A percentile compares a stretch with the other conserved stretches of the same genome.
These are phyloP conservation scores for Cryoendolithus antarcticus DNA, from an alignment of 2,329 filamentous ascomycete species.

Conservation along the genomic window DNA sequence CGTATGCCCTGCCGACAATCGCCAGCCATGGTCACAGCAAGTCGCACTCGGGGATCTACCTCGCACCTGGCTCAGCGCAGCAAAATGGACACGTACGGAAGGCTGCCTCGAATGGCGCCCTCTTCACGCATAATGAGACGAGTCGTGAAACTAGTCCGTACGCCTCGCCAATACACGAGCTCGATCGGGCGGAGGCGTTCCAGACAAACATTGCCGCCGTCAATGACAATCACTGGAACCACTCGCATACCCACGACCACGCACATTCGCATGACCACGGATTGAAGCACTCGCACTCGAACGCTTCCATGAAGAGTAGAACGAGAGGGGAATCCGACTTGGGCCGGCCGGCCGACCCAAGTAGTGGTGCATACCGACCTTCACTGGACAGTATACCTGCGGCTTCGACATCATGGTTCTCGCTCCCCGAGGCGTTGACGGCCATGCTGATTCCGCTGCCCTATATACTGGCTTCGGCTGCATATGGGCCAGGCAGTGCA, in stretches of 20 bases:
- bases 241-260: constrained; percentile 8
- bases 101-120: constrained; percentile 12
- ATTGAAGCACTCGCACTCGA: constrained; percentile 12
- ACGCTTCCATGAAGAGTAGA: constrained; percentile 24
- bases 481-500: constrained; percentile 23
- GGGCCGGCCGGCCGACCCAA: constrained; percentile 20
- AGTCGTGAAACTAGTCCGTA: constrained; percentile 18
- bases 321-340: constrained; percentile 35
- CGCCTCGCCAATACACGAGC: constrained; percentile 10
- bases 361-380: constrained; percentile 12
- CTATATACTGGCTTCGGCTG: constrained; percentile 35
- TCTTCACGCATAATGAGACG: constrained; percentile 18
- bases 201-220: constrained; percentile 12
- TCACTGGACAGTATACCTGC: constrained; percentile 9
- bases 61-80: constrained; percentile 8
- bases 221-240: constrained; percentile 9
- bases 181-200: constrained; percentile 7
- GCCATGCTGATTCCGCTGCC: constrained; percentile 39
- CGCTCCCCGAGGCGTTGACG: constrained; percentile 37
- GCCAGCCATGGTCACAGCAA: constrained; percentile 18
- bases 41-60: constrained; percentile 9
- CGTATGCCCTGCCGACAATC: constrained; percentile 30
- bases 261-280: constrained; percentile 3
- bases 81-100: constrained; percentile 10
- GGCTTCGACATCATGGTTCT: constrained; percentile 17